These are phyloP conservation scores for Mycosphaerelloides madeirae DNA, from an alignment of 2,329 filamentous ascomycete species.

Conservation along the genomic window DNA sequence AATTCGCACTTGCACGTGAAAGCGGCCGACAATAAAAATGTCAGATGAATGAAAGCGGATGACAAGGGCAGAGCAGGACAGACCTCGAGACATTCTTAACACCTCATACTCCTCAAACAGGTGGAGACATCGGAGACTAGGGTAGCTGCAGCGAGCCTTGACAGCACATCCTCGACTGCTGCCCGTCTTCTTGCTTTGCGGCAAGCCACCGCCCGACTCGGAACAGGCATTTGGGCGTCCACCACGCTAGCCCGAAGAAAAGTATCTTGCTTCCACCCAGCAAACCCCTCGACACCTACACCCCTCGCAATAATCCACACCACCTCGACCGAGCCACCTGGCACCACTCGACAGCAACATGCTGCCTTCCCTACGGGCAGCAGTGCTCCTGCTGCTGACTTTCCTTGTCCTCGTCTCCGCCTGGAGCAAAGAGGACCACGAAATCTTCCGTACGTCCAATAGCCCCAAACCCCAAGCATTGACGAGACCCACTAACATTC, in stretches of 20 bases:
- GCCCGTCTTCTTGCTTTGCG: not conserved
- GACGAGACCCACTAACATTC: too few relatives aligned
- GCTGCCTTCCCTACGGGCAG: conserved; percentile 61
- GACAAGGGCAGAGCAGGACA: too few relatives aligned
- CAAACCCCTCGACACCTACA: not conserved
- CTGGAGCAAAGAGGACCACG: conserved; percentile 94
- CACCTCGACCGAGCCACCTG: conserved; percentile 4
- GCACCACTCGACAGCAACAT: conserved; percentile 51
- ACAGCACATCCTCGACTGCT: not conserved
- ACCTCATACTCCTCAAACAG: too few relatives aligned
- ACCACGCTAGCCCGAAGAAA: not conserved
- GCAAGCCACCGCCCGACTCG: not conserved
- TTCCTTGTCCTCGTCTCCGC: conserved; percentile 64
- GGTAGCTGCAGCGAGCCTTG: not conserved
- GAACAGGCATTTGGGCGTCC: not conserved
- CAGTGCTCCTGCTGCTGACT: conserved; percentile 65
- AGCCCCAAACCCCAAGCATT: too few relatives aligned
- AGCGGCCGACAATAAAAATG: conserved; percentile 1
- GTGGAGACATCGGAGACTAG: not conserved
- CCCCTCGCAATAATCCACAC: conserved; percentile 1
- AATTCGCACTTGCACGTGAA: conserved; percentile 1
- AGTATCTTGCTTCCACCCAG: too few relatives aligned
- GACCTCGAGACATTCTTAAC: too few relatives aligned
- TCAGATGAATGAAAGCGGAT: not conserved
- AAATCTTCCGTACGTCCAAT: conserved; percentile 86